Conservation (phyloP, 2,329 filamentous ascomycete genomes). For the Elsinoe fawcettii region DNA sequence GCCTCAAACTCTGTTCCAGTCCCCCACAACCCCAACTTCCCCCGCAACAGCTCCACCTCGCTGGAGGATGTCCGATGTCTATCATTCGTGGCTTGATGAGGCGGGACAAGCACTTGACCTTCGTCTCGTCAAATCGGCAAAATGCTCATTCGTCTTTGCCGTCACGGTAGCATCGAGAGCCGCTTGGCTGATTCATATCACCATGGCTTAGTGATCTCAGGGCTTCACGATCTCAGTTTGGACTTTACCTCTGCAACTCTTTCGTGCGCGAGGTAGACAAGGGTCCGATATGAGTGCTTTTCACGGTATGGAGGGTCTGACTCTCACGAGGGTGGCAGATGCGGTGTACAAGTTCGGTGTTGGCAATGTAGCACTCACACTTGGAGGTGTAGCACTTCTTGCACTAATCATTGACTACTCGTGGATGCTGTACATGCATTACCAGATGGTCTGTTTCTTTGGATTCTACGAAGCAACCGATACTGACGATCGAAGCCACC, state of each 20-base stretch:
- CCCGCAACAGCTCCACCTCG: neutral
- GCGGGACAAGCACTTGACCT: constrained; percentile 6
- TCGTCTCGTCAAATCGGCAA: constrained; percentile 5
- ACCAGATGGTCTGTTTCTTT: constrained; percentile 20
- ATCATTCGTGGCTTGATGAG: constrained; percentile 6
- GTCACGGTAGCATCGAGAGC: neutral
- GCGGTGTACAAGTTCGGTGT: constrained; percentile 27
- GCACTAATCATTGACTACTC: constrained; percentile 23
- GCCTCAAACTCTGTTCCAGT: neutral
- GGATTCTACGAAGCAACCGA: neutral
- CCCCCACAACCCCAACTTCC: constrained; percentile 4
- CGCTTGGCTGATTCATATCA: constrained; percentile 6
- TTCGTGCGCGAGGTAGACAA: neutral
- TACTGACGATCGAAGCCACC: constrained; percentile 31
- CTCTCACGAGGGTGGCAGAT: constrained; percentile 27
- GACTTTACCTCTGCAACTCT: neutral
- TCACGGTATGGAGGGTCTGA: constrained; percentile 24
- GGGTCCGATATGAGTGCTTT: neutral
- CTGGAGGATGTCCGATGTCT: constrained; percentile 11
- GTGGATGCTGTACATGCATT: constrained; percentile 20
- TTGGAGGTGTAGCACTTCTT: constrained; percentile 21
- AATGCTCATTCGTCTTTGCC: constrained; percentile 1
- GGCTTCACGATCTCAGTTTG: neutral
- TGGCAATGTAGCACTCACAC: constrained; percentile 22
- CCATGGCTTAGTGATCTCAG: neutral